Conservation (phyloP, 495 filamentous ascomycete genomes). For the Saxispiralis lemnorum region DNA sequence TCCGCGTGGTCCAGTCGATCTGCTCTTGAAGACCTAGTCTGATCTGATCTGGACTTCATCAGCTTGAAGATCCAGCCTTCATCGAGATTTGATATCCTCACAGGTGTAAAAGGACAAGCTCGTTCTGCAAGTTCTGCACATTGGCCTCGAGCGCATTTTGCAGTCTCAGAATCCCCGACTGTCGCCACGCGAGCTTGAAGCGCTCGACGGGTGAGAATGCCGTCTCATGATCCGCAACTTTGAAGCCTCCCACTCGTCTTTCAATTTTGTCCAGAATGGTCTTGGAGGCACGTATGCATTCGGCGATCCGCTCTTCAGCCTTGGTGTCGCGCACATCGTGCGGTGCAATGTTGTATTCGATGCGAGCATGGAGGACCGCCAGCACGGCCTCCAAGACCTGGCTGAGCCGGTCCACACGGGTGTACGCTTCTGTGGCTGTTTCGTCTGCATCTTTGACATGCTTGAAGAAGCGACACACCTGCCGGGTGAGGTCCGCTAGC, state of each 20-base stretch:
- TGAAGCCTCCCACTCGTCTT: background rate
- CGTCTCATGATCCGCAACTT: background rate
- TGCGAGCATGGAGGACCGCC: background rate
- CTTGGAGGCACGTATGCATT: background rate
- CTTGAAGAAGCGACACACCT: conserved; percentile 2
- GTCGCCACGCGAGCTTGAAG: conserved; percentile 3
- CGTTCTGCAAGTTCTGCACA: conserved; percentile 2
- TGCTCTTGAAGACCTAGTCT: background rate
- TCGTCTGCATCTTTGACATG: conserved; percentile 5
- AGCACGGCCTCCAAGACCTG: conserved; percentile 3
- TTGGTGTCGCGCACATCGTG: background rate
- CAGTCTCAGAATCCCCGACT: background rate
- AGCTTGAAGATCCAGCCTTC: too few species aligned
- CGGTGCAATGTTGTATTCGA: background rate
- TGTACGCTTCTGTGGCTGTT: conserved; percentile 1
- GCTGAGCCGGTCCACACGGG: background rate
- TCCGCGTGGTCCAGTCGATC: background rate
- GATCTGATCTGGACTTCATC: background rate
- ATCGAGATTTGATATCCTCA: background rate
- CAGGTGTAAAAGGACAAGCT: conserved; percentile 4
- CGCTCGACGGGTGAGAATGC: background rate
- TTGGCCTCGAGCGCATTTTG: background rate
- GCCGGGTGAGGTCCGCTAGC: background rate
- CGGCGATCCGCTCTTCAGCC: conserved; percentile 1
- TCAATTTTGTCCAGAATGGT: background rate